Evolutionary conservation across 2,329 filamentous ascomycete genomes (phyloP).

Genomic region (Lecanicillium sp.): DNA sequence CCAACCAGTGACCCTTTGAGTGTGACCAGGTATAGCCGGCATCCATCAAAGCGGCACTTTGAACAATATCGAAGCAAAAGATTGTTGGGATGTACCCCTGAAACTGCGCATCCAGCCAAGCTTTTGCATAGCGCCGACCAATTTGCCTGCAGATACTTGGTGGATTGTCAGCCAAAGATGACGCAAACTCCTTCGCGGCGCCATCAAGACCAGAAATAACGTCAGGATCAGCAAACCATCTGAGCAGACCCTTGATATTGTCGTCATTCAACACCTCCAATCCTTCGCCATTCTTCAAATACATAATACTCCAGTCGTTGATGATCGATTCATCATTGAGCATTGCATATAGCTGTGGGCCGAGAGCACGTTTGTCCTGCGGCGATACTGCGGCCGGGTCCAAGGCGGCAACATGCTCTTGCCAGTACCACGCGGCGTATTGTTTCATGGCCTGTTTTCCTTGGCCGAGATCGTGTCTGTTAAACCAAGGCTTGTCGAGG

Average conservation of each 20-base stretch:
- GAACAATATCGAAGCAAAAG: conserved; percentile 35
- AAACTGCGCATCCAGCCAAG: conserved; percentile 27
- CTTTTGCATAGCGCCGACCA: conserved; percentile 28
- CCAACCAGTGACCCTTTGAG: conserved; percentile 26
- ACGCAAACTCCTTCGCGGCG: conserved; percentile 21
- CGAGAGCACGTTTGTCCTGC: conserved; percentile 24
- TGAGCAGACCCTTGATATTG: conserved; percentile 26
- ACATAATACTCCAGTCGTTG: conserved; percentile 31
- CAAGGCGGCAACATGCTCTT: conserved; percentile 29
- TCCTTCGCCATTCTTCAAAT: conserved; percentile 32
- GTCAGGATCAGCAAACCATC: conserved; percentile 18
- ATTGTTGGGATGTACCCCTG: conserved; percentile 28
- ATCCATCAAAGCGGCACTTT: conserved; percentile 30
- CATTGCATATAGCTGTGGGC: conserved; percentile 25
- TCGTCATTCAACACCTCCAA: conserved; percentile 30
- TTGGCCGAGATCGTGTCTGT: conserved; percentile 16
- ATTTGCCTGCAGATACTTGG: conserved; percentile 27
- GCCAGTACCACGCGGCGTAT: conserved; percentile 37
- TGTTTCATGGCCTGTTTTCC: conserved; percentile 24
- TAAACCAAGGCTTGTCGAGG: conserved; percentile 22
- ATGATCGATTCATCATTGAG: conserved; percentile 27
- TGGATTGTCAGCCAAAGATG: conserved; percentile 15
- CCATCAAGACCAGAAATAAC: conserved; percentile 2
- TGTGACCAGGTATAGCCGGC: conserved; percentile 28
- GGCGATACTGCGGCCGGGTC: conserved; percentile 18